These are phyloP conservation scores for Ogataea siamensis DNA, from an alignment of 805 yeast species.

Conservation along the genomic window DNA sequence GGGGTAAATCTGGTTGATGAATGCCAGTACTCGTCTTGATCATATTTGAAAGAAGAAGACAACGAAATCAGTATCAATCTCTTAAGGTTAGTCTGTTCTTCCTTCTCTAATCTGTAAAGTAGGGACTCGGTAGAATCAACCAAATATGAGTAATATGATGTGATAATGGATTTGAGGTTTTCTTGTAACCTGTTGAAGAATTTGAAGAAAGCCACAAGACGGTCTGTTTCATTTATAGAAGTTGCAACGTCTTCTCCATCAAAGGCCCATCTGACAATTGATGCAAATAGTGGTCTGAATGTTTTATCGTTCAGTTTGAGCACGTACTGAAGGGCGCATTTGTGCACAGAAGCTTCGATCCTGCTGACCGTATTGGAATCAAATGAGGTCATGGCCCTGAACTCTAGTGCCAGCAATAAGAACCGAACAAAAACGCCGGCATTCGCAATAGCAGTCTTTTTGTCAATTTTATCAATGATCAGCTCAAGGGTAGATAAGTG, in stretches of 20 bases:
- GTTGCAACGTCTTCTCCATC: slow-evolving; percentile 69
- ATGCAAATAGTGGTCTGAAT: slow-evolving; percentile 88
- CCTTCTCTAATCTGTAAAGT: slow-evolving; percentile 47
- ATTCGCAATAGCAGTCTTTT: slow-evolving; percentile 71
- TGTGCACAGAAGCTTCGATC: slow-evolving; percentile 73
- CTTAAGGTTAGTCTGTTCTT: slow-evolving; percentile 54
- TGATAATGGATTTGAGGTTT: slow-evolving; percentile 79
- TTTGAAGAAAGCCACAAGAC: slow-evolving; percentile 75
- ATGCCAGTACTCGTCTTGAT: slow-evolving; percentile 94
- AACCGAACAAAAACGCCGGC: slow-evolving; percentile 67
- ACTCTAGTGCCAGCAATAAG: slow-evolving; percentile 67
- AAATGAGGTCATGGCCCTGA: slow-evolving; percentile 57
- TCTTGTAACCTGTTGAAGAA: slow-evolving; percentile 85
- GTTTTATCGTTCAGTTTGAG: slow-evolving; percentile 91
- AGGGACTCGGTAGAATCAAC: slow-evolving; percentile 67
- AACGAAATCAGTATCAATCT: slow-evolving; percentile 73
- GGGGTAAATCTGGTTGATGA: slow-evolving; percentile 79
- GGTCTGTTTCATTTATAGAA: slow-evolving; percentile 47
- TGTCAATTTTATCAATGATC: slow-evolving; percentile 64
- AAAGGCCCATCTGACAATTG: slow-evolving; percentile 87
- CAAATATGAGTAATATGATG: slow-evolving; percentile 83
- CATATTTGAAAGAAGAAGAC: slow-evolving; percentile 79
- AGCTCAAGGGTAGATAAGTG: slow-evolving; percentile 66
- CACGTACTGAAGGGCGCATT: slow-evolving; percentile 71
- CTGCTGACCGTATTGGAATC: slow-evolving; percentile 75